Base-by-base conservation (phyloP, 441 rosid species). In the Gossypium schwendimanii region DNA sequence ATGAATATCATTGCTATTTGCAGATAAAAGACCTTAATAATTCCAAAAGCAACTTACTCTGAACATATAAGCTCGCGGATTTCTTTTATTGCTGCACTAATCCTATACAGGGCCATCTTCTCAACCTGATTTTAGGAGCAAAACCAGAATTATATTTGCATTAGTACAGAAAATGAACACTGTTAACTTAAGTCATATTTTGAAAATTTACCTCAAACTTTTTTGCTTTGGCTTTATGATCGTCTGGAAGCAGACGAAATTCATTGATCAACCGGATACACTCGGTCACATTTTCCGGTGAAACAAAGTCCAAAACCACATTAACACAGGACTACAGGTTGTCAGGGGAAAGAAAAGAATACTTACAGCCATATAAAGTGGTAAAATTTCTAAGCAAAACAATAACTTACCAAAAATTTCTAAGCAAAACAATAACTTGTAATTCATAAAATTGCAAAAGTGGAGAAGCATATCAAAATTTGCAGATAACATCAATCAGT, bases 251-350 rank as follows among this genome's bases (percentile, higher is more conserved):
- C 62, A 83, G 80, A 65, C 87, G 90, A 26, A 91, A 86, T 76
- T 91, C 99, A 63, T 87, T 87, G 63, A 76, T 81, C 87, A 91
- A 76, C 69, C 82, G 82, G 60, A 88, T 84, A 81, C 93, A 86
- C 70, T 89, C 88, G 0, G 82, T 61, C 28, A 84, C 90, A 62
- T 87, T 94, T 82, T 96, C 98, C 33, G 94, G 96, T 2, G 99
- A 96, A 74, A 93, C 83, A 55, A 96, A 96, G 78, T 90, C 94
- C 90, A 89, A 71, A 68, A 90, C 90, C 81, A 89, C 94, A 69
- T 87, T 91, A 68, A 93, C 98, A 10, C 99, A 91, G 66, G 99
- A 93, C 99, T 93, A 83, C 81, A 83, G 26, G 52, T 68, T 15
- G 21, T 14, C 58, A 72, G 20, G 55, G 58, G 39, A 45, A 45